Evolutionary conservation across 768 basidiomycete genomes (phyloP).

Genomic region (Mycena rosella): DNA sequence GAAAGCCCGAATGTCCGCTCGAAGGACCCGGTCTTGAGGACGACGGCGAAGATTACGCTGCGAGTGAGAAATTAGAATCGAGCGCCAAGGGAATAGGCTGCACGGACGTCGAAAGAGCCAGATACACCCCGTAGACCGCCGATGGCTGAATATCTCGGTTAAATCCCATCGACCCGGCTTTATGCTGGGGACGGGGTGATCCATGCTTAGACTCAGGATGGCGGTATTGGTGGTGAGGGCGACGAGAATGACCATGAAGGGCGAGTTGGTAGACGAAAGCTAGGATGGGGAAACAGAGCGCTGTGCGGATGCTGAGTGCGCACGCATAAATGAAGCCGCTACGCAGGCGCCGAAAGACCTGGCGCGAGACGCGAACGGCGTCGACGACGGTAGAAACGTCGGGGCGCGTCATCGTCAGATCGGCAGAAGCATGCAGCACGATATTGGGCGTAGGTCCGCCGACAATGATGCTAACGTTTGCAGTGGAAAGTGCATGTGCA

Average conservation of each 20-base stretch:
- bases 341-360: slow-evolving; percentile 99
- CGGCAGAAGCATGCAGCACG: slow-evolving; percentile 90
- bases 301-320: slow-evolving; percentile 96
- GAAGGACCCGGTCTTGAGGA: slow-evolving; percentile 90
- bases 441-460: slow-evolving; percentile 82
- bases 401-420: slow-evolving; percentile 96
- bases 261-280: slow-evolving; percentile 94
- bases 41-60: slow-evolving; percentile 71
- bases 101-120: slow-evolving; percentile 89
- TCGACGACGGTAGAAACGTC: slow-evolving; percentile 98
- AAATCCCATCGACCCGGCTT: slow-evolving; percentile 96
- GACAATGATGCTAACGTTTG: slow-evolving; percentile 94
- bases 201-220: slow-evolving; percentile 96
- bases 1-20: slow-evolving; percentile 82
- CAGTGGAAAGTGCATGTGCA: slow-evolving; percentile 95
- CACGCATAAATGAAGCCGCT: slow-evolving; percentile 98
- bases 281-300: slow-evolving; percentile 94
- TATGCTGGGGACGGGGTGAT: slow-evolving; percentile 93
- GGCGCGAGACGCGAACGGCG: slow-evolving; percentile 97
- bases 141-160: slow-evolving; percentile 95
- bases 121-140: slow-evolving; percentile 93
- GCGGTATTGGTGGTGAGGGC: slow-evolving; percentile 96
- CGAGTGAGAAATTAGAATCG: not conserved
- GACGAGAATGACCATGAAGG: slow-evolving; percentile 99
- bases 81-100: slow-evolving; percentile 22